Conservation (phyloP, 441 rosid genomes). For the Pelargonium cotyledonis region DNA sequence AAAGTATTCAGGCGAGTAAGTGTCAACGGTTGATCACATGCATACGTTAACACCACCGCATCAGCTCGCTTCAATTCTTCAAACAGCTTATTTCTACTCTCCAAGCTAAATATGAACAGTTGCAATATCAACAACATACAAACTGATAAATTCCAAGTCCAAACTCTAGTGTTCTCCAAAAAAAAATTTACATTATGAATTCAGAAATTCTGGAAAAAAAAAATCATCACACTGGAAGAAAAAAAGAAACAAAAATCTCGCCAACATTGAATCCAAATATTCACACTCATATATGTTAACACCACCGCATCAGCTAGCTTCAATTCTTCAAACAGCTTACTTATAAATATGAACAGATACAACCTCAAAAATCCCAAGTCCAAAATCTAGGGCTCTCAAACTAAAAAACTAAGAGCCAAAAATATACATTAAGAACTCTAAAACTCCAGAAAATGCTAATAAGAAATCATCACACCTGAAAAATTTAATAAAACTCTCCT, state of each 20-base stretch:
- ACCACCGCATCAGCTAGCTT: constrained; percentile 45
- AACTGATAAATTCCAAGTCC: not conserved
- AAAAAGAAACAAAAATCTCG: not conserved
- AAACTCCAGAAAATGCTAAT: not conserved
- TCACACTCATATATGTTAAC: constrained; percentile 45
- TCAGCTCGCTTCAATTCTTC: constrained; percentile 57
- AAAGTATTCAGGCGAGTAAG: constrained; percentile 42
- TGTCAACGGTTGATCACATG: constrained; percentile 42
- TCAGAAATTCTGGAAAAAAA: too few species aligned
- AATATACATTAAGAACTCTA: not conserved
- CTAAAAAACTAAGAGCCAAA: not conserved
- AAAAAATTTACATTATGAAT: too few species aligned
- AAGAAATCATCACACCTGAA: not conserved
- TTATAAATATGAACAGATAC: constrained; percentile 19
- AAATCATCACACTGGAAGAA: too few species aligned
- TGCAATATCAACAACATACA: not conserved
- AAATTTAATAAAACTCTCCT: not conserved
- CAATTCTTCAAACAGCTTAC: constrained; percentile 2
- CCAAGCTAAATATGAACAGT: constrained; percentile 37
- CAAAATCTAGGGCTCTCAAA: too few species aligned
- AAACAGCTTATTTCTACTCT: constrained; percentile 40
- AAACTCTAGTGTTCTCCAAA: too few species aligned
- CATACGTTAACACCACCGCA: constrained; percentile 47
- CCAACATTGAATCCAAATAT: not conserved
- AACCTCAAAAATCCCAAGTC: not conserved